Evolutionary conservation across 208 protist genomes (phyloP).

Genomic region (Trypanosoma congolense): DNA sequence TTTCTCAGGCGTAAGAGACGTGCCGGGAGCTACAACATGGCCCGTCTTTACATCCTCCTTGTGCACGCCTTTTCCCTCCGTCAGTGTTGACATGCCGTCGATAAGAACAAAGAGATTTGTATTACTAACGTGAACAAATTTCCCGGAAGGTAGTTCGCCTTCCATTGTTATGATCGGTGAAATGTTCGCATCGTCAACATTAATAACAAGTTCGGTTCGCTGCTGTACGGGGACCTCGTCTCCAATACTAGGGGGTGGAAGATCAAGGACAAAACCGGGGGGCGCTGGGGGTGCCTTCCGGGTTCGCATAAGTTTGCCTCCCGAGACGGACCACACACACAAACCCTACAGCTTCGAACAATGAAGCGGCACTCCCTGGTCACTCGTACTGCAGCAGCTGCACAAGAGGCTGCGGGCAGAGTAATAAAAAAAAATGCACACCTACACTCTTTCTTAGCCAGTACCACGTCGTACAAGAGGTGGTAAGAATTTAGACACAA

Average conservation of each 20-base stretch:
- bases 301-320: slow-evolving; percentile 30
- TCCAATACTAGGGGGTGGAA: slow-evolving; percentile 38
- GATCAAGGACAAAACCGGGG: slow-evolving; percentile 38
- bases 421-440: too few species aligned
- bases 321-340: neutral
- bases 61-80: slow-evolving; percentile 70
- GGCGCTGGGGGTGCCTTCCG: slow-evolving; percentile 30
- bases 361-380: too few species aligned
- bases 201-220: slow-evolving; percentile 68
- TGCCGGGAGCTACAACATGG: too few species aligned
- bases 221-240: slow-evolving; percentile 67
- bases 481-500: too few species aligned
- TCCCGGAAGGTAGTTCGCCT: slow-evolving; percentile 21
- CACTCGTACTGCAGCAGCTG: too few species aligned
- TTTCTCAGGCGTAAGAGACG: too few species aligned
- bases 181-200: slow-evolving; percentile 63
- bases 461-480: too few species aligned
- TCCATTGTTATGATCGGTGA: slow-evolving; percentile 73
- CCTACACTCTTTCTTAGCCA: too few species aligned
- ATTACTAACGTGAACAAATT: slow-evolving; percentile 87
- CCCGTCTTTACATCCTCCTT: slow-evolving; percentile 47
- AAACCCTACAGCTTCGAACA: too few species aligned
- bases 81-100: slow-evolving; percentile 85
- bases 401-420: too few species aligned
- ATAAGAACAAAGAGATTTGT: slow-evolving; percentile 87